Percentiles rank a stretch among this genome's conserved stretches.
These are phyloP conservation scores for Alisma plantagoaquatica DNA, from an alignment of 106 monocot species.

Conservation along the genomic window DNA sequence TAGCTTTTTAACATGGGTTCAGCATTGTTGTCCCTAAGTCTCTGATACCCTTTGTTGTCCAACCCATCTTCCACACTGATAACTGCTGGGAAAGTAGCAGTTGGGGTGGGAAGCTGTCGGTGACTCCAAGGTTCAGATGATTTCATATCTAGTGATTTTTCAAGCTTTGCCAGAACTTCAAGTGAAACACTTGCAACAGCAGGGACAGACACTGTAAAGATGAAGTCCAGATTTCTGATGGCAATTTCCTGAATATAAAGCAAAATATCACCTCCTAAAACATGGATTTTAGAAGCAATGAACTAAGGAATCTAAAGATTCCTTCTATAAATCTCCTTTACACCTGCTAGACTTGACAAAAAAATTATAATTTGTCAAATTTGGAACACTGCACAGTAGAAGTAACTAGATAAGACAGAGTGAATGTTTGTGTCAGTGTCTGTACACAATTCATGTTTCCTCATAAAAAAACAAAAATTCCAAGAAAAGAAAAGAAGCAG, in stretches of 20 bases:
- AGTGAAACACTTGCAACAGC: constrained; percentile 51
- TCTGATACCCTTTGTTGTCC: constrained; percentile 18
- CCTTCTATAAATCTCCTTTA: no score
- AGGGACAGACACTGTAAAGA: constrained; percentile 61
- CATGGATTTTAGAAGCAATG: no score
- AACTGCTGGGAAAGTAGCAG: constrained; percentile 78
- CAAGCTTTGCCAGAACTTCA: constrained; percentile 73
- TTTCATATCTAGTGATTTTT: constrained; percentile 63
- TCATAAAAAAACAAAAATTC: no score
- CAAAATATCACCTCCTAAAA: no score
- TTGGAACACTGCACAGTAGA: no score
- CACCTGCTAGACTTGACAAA: no score
- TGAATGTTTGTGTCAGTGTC: no score
- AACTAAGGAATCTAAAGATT: no score
- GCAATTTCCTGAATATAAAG: constrained; percentile 53
- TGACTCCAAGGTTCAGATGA: constrained; percentile 86
- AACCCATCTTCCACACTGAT: constrained; percentile 55
- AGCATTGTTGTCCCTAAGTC: constrained; percentile 21
- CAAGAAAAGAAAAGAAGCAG: no score
- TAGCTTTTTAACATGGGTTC: constrained; percentile 16
- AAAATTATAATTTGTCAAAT: no score
- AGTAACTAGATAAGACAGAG: no score
- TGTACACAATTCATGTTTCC: no score
- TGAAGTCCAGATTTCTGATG: constrained; percentile 76
- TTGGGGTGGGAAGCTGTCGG: constrained; percentile 71